Conservation (phyloP, 2,329 filamentous ascomycete genomes). For the Diaporthe citri region DNA sequence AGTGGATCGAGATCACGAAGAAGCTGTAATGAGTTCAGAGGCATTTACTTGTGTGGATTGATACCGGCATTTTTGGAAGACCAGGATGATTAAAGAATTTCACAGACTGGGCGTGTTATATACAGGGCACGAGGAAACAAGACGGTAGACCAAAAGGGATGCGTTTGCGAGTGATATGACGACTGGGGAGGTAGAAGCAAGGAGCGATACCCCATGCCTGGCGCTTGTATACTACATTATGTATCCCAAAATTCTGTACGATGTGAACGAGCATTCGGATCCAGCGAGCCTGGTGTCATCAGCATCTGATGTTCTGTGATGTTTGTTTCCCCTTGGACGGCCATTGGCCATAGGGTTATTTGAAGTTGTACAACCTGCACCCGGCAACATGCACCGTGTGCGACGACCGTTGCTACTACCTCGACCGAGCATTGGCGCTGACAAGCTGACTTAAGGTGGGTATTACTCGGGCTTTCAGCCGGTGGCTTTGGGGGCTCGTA, state of each 20-base stretch:
- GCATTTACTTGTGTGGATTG: slow-evolving; percentile 21
- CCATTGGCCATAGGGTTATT: background rate
- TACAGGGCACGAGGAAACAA: slow-evolving; percentile 48
- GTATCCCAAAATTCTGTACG: slow-evolving; percentile 35
- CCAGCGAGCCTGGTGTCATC: background rate
- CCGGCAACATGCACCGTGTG: background rate
- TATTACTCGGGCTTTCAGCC: slow-evolving; percentile 6
- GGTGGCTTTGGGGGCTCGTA: slow-evolving; percentile 20
- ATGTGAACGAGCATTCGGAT: slow-evolving; percentile 27
- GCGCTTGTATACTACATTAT: slow-evolving; percentile 41
- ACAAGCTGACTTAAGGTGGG: background rate
- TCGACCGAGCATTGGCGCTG: slow-evolving; percentile 24
- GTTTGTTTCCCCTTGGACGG: background rate
- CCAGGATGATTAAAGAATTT: slow-evolving; percentile 41
- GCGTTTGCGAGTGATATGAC: slow-evolving; percentile 35
- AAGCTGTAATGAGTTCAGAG: slow-evolving; percentile 76
- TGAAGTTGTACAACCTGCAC: background rate
- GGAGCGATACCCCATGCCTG: slow-evolving; percentile 41
- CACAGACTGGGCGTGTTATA: slow-evolving; percentile 44
- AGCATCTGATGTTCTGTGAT: background rate
- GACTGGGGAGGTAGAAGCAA: slow-evolving; percentile 39
- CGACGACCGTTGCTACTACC: background rate
- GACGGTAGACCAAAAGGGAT: slow-evolving; percentile 45
- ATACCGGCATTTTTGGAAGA: slow-evolving; percentile 19
- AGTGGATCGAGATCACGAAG: slow-evolving; percentile 93